Evolutionary conservation across 306 rosid species (phyloP).

Genomic region (Alnus rubra): DNA sequence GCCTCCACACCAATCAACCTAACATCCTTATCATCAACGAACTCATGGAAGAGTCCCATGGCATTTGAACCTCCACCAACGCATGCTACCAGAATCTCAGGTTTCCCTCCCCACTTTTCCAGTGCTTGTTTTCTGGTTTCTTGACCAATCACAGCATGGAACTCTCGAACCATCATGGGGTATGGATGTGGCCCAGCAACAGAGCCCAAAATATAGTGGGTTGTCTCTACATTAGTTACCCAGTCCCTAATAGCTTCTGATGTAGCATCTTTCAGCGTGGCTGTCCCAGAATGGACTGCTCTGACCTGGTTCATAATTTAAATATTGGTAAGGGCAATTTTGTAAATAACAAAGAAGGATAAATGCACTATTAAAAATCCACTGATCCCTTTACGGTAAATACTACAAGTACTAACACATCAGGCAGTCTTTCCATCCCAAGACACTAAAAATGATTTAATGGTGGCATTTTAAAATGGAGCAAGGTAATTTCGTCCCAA

Average conservation of each 20-base stretch:
- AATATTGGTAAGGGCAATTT: not conserved
- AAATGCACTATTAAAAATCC: not conserved
- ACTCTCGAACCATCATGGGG: slow-evolving; percentile 98
- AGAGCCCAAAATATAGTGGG: slow-evolving; percentile 96
- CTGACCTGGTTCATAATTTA: slow-evolving; percentile 56
- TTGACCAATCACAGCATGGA: slow-evolving; percentile 87
- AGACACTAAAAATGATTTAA: not conserved
- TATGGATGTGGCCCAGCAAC: slow-evolving; percentile 99
- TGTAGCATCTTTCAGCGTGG: slow-evolving; percentile 95
- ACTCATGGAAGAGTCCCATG: slow-evolving; percentile 90
- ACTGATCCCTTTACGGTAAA: not conserved
- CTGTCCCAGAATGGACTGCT: slow-evolving; percentile 91
- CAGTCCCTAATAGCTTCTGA: slow-evolving; percentile 98
- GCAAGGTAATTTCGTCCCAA: not conserved
- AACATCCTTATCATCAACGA: slow-evolving; percentile 73
- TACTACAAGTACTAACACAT: not conserved
- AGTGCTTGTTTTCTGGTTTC: slow-evolving; percentile 93
- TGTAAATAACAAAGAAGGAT: not conserved
- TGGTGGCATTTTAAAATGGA: not conserved
- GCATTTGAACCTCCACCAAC: slow-evolving; percentile 99
- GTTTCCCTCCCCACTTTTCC: slow-evolving; percentile 97
- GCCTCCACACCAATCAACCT: slow-evolving; percentile 92
- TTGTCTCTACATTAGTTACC: slow-evolving; percentile 98
- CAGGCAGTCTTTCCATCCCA: not conserved
- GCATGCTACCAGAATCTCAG: slow-evolving; percentile 89